Conservation (phyloP, 2,329 filamentous ascomycete genomes). For the Calonectria naviculata region DNA sequence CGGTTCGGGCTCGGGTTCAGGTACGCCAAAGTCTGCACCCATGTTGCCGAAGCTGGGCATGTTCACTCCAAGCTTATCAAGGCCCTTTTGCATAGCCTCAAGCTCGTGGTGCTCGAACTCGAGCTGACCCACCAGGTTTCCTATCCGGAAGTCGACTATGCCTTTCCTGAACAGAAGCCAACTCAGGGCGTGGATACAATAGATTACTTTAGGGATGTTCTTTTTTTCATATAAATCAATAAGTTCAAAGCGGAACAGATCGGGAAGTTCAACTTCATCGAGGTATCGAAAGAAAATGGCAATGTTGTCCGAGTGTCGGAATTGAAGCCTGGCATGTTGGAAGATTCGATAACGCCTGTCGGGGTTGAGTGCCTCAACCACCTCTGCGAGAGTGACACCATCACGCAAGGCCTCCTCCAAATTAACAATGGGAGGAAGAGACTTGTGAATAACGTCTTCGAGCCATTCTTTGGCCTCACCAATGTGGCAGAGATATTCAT, state of each 20-base stretch:
- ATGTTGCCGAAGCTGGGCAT: conserved; percentile 99
- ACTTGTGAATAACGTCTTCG: conserved; percentile 85
- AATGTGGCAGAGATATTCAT: conserved; percentile 98
- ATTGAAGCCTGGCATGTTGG: conserved; percentile 85
- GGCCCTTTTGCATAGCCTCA: conserved; percentile 95
- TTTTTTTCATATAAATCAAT: conserved; percentile 99
- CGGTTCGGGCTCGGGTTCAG: conserved; percentile 78
- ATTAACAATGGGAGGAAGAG: conserved; percentile 92
- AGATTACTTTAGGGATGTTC: conserved; percentile 99
- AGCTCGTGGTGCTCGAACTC: conserved; percentile 98
- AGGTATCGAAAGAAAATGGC: conserved; percentile 95
- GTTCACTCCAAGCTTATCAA: conserved; percentile 92
- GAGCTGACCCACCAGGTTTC: conserved; percentile 94
- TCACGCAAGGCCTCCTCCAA: conserved; percentile 92
- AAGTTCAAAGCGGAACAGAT: conserved; percentile 95
- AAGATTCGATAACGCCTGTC: conserved; percentile 85
- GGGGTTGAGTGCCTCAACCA: conserved; percentile 89
- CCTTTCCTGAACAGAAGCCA: conserved; percentile 98
- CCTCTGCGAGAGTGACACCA: conserved; percentile 92
- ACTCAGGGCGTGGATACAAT: conserved; percentile 96
- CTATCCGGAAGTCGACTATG: conserved; percentile 94
- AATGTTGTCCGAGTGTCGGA: conserved; percentile 97
- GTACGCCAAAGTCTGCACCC: conserved; percentile 91
- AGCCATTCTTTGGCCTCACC: conserved; percentile 99
- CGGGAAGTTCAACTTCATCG: conserved; percentile 90